Percentiles rank a stretch among this genome's conserved stretches.
phyloP scores from a whole-genome alignment of 1,284 basidiomycete species.

The Rhizoctonia solani region DNA sequence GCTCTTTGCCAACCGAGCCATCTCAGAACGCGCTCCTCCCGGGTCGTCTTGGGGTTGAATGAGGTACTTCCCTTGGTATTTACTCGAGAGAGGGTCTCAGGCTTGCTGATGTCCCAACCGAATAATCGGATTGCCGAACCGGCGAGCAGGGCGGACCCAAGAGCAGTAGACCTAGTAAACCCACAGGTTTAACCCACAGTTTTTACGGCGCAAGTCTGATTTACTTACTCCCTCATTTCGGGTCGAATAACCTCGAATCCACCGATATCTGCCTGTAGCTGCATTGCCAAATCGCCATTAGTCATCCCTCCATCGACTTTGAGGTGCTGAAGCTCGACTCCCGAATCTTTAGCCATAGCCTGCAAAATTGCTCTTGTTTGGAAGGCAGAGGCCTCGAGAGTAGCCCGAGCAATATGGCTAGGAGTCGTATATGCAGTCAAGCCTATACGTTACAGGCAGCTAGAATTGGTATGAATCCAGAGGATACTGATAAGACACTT shows the following conservation, averaged over 20 bases:
- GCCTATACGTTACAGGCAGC: constrained; percentile 52
- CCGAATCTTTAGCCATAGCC: constrained; percentile 87
- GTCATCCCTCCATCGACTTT: constrained; percentile 97
- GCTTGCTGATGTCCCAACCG: constrained; percentile 90
- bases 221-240: constrained; percentile 89
- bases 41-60: constrained; percentile 67
- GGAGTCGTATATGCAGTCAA: constrained; percentile 92
- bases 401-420: constrained; percentile 91
- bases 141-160: constrained; percentile 96
- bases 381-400: constrained; percentile 87
- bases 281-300: constrained; percentile 88
- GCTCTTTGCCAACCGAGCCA: constrained; percentile 85
- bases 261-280: constrained; percentile 88
- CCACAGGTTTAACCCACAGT: not conserved
- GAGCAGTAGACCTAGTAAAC: constrained; percentile 76
- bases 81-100: constrained; percentile 85
- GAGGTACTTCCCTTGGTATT: constrained; percentile 81
- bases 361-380: constrained; percentile 95
- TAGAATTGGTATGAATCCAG: constrained; percentile 34
- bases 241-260: constrained; percentile 92
- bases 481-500: constrained; percentile 35
- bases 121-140: constrained; percentile 86
- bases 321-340: constrained; percentile 71
- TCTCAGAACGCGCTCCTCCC: constrained; percentile 60
- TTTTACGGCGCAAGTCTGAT: constrained; percentile 30